A percentile compares a stretch with the other conserved stretches of the same genome.
These are phyloP conservation scores for Dysphania ambrosioides DNA, from an alignment of 148 eudicot genomes.

Conservation along the genomic window DNA sequence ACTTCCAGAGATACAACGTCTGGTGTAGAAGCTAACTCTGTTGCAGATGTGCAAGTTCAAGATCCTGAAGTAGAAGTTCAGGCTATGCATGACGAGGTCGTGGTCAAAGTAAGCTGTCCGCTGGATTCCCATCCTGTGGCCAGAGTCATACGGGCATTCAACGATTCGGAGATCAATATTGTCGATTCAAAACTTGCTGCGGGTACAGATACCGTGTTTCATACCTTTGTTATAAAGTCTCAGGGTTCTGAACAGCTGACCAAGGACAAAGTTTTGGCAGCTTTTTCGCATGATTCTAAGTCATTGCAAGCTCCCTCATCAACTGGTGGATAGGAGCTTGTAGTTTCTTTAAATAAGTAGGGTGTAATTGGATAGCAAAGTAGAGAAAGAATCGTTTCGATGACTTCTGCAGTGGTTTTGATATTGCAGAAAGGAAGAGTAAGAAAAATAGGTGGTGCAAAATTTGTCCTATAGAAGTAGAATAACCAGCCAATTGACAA, in stretches of 20 bases:
- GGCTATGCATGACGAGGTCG: constrained; percentile 46
- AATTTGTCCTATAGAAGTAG: constrained; percentile 28
- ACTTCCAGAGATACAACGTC: constrained; percentile 33
- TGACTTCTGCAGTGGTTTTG: constrained; percentile 36
- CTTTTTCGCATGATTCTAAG: constrained; percentile 44
- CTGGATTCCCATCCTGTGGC: constrained; percentile 68
- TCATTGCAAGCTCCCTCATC: constrained; percentile 34
- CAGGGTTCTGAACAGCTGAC: constrained; percentile 56
- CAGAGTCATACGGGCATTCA: constrained; percentile 52
- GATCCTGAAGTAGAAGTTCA: constrained; percentile 44
- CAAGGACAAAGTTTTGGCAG: constrained; percentile 62
- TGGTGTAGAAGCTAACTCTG: constrained; percentile 32
- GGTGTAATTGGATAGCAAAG: constrained; percentile 35
- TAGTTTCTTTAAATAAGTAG: constrained; percentile 18
- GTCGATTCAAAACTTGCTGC: constrained; percentile 57
- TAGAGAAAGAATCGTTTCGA: constrained; percentile 17
- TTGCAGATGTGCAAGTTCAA: constrained; percentile 30
- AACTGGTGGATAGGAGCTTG: constrained; percentile 25
- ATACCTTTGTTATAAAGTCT: constrained; percentile 65
- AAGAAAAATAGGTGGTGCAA: constrained; percentile 20
- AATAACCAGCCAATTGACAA: constrained; percentile 29
- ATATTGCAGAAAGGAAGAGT: constrained; percentile 28
- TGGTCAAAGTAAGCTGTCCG: constrained; percentile 59
- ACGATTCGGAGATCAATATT: constrained; percentile 47
- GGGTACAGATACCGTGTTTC: constrained; percentile 57